Percentiles rank a stretch among this genome's conserved stretches.
Conservation (phyloP, 257 asterid species). For the Forsythia viridissima region DNA sequence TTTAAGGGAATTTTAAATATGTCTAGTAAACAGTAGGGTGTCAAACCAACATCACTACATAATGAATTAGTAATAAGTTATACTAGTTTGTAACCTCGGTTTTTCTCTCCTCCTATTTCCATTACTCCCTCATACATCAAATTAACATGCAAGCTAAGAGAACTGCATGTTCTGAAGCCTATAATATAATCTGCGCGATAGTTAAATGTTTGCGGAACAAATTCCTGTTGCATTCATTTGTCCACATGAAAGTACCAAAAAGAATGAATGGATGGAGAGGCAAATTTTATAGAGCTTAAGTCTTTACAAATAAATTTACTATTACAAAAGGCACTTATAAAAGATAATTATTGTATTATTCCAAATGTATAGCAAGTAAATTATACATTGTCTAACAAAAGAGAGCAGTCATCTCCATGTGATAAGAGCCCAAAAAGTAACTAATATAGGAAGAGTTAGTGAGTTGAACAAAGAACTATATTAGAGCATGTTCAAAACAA, state of each 20-base stretch:
- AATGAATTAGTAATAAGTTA: not conserved
- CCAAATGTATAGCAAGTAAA: not conserved
- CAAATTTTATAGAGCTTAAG: not conserved
- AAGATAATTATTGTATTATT: not conserved
- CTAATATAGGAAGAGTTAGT: not conserved
- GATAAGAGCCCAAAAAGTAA: constrained; percentile 2
- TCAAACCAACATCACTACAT: not conserved
- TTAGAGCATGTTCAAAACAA: constrained; percentile 1
- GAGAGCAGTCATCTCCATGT: not conserved
- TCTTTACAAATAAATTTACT: not conserved
- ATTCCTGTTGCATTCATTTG: not conserved
- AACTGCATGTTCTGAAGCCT: not conserved
- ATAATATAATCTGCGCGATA: not conserved
- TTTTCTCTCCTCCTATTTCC: not conserved
- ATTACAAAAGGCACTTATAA: not conserved
- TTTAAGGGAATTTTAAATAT: not conserved
- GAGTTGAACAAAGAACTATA: not conserved
- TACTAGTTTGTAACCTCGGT: not conserved
- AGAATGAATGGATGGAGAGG: not conserved
- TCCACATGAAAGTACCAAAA: not conserved
- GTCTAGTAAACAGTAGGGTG: not conserved
- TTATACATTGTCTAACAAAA: not conserved
- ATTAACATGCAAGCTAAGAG: not conserved
- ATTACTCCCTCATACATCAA: not conserved
- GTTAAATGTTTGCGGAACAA: not conserved